phyloP scores from a whole-genome alignment of 352 stramenopile genomes.

The Phytopythium boreale region DNA sequence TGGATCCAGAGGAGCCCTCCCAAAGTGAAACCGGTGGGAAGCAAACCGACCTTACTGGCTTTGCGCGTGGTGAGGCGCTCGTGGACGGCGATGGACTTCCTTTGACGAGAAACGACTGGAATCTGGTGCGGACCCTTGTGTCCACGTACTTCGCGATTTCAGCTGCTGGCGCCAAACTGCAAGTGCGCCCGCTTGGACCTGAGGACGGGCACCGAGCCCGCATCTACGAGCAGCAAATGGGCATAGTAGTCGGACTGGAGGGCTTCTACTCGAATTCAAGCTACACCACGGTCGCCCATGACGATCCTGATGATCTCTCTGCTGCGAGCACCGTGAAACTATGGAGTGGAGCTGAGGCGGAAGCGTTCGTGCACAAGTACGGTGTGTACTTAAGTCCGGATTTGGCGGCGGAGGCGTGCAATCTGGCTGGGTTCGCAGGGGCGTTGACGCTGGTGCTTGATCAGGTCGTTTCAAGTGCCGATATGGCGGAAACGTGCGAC shows the following conservation, averaged over 20 bases:
- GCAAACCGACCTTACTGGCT: constrained; percentile 25
- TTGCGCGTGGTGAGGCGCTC: constrained; percentile 65
- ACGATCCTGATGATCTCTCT: not conserved
- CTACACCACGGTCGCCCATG: constrained; percentile 4
- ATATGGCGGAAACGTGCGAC: constrained; percentile 70
- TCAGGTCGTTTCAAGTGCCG: constrained; percentile 75
- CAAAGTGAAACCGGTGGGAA: constrained; percentile 25
- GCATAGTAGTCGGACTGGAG: constrained; percentile 42
- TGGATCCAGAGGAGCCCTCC: constrained; percentile 21
- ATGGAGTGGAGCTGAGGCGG: constrained; percentile 47
- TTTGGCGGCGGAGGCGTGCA: constrained; percentile 78
- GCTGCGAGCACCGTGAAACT: constrained; percentile 3
- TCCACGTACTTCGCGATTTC: constrained; percentile 77
- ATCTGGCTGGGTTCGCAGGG: constrained; percentile 54
- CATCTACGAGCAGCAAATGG: constrained; percentile 71
- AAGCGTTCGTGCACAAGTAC: constrained; percentile 79
- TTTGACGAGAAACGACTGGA: constrained; percentile 80
- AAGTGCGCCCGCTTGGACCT: constrained; percentile 40
- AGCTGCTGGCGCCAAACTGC: constrained; percentile 43
- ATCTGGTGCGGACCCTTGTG: constrained; percentile 73
- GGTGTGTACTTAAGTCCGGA: constrained; percentile 84
- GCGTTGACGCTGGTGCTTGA: constrained; percentile 71
- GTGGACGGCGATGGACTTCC: constrained; percentile 76
- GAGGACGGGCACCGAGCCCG: constrained; percentile 18
- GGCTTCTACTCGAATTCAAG: constrained; percentile 25